Base-by-base conservation (phyloP, 805 yeast genomes). In the Diddensiella santjacobensis region DNA sequence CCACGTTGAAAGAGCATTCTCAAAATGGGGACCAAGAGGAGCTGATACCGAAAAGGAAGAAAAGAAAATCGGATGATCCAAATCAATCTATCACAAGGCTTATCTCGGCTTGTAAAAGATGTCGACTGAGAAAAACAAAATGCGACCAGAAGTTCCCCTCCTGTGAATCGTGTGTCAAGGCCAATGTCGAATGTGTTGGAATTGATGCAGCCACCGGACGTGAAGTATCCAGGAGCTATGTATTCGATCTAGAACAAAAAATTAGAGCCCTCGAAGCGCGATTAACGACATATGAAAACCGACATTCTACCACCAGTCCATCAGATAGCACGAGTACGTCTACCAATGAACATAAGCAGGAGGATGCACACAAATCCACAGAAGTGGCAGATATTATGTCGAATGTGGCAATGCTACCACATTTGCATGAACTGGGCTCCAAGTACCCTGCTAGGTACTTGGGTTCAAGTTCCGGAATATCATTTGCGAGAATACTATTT, bases 141-240 rank as follows among this genome's bases (percentile, higher is more conserved):
- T 84, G 90, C 63, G 85, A 84, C 53, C 84, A 79, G 49, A 75
- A 74, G 51, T 79, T 82, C 60, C 90, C 90, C 2, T 72, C 75
- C 47, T 83, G 90, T 59, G 63, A 75, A n/a, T 72, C 74, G 30
- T 83, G 90, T 61, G 70, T 64, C 38, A 78, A 79, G 58, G 83
- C 85, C 8, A 77, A 79, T 3, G 83, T 71, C 2, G 86, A 84
- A 4, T 89, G 97, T 66, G 80, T 87, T 3, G 87, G 95, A 0
- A 65, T 86, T 2, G 96, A 90, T 62, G 89, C 95, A 0, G 87
- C 89, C 4, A 87, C 96, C 0, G 95, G 96, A 0, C 71, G 95
- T 47, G 88, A 84, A 55, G 79, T 88, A 1, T 95, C 96, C 0
- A 69, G 97, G 33, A 63, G 69, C 45, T 84, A 88, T 2, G 78